Evolutionary conservation across 106 monocot species (phyloP).

Genomic region (Apostasia ramifera): DNA sequence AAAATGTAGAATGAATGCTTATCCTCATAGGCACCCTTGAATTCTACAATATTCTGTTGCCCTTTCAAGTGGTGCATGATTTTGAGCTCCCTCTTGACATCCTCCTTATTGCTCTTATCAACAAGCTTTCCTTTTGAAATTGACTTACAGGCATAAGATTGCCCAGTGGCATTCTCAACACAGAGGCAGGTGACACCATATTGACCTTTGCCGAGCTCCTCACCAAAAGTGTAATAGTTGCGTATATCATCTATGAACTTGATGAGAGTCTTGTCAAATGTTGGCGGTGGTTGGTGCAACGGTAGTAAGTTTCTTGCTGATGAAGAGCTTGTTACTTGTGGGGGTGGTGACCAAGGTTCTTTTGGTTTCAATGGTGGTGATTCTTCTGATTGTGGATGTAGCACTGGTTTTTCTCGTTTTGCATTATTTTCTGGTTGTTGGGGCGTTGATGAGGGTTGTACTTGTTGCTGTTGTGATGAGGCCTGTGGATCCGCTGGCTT

Average conservation of each 20-base stretch:
- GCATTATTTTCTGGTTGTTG: too few relatives aligned
- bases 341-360: background rate
- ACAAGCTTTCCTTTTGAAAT: constrained; percentile 47
- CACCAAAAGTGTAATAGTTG: constrained; percentile 29
- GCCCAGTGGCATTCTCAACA: constrained; percentile 33
- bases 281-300: background rate
- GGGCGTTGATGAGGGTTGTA: too few relatives aligned
- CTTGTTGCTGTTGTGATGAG: too few relatives aligned
- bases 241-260: constrained; percentile 32
- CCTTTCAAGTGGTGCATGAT: constrained; percentile 63
- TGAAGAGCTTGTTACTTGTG: background rate
- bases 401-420: too few relatives aligned
- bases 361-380: constrained; percentile 3
- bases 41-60: constrained; percentile 56
- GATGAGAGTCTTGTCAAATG: constrained; percentile 33
- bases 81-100: constrained; percentile 41
- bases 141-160: constrained; percentile 49
- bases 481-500: too few relatives aligned
- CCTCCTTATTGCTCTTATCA: constrained; percentile 32
- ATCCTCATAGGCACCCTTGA: constrained; percentile 53
- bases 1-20: constrained; percentile 36
- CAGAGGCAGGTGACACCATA: constrained; percentile 57
- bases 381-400: background rate
- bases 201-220: constrained; percentile 54
- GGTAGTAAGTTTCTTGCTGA: background rate